A percentile compares a stretch with the other conserved stretches of the same genome.
Evolutionary conservation across 2,329 filamentous ascomycete genomes (phyloP).

Genomic region (Xylariales sp.): DNA sequence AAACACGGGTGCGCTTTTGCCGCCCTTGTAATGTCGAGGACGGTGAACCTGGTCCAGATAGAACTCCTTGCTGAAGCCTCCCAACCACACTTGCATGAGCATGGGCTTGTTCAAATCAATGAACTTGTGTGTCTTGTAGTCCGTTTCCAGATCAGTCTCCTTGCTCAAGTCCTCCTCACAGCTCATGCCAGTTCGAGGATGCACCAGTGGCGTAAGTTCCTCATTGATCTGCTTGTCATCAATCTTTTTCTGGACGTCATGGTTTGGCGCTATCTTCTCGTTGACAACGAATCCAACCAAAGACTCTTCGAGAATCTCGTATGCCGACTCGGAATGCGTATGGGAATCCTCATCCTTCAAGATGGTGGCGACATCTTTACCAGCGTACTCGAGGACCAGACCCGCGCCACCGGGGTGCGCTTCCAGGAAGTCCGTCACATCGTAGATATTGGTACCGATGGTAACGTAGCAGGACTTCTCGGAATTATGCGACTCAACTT

Average conservation of each 20-base stretch:
- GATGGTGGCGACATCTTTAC: slow-evolving; percentile 79
- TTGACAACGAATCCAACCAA: slow-evolving; percentile 75
- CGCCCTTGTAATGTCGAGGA: slow-evolving; percentile 91
- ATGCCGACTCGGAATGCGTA: slow-evolving; percentile 84
- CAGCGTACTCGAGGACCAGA: slow-evolving; percentile 82
- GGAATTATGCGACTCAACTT: slow-evolving; percentile 78
- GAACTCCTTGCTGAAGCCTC: slow-evolving; percentile 90
- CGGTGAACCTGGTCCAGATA: slow-evolving; percentile 95
- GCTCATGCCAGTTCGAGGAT: slow-evolving; percentile 79
- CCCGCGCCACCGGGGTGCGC: slow-evolving; percentile 89
- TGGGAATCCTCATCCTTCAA: slow-evolving; percentile 81
- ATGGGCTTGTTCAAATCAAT: slow-evolving; percentile 82
- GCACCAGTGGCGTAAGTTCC: slow-evolving; percentile 28
- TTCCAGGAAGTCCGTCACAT: slow-evolving; percentile 86
- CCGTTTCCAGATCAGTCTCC: slow-evolving; percentile 70
- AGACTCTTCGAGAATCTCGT: slow-evolving; percentile 86
- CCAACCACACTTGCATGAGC: slow-evolving; percentile 80
- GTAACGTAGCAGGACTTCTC: slow-evolving; percentile 88
- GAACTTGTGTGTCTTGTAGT: slow-evolving; percentile 92
- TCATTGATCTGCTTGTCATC: slow-evolving; percentile 30
- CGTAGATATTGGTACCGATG: slow-evolving; percentile 84
- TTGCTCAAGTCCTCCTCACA: slow-evolving; percentile 79
- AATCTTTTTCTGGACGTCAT: slow-evolving; percentile 27
- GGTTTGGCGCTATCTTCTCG: slow-evolving; percentile 43
- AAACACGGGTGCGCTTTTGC: slow-evolving; percentile 86